A percentile compares a stretch with the other conserved stretches of the same genome.
Conservation (phyloP, 1,139 yeast genomes). For the Casaregolazyma suthepensis region DNA sequence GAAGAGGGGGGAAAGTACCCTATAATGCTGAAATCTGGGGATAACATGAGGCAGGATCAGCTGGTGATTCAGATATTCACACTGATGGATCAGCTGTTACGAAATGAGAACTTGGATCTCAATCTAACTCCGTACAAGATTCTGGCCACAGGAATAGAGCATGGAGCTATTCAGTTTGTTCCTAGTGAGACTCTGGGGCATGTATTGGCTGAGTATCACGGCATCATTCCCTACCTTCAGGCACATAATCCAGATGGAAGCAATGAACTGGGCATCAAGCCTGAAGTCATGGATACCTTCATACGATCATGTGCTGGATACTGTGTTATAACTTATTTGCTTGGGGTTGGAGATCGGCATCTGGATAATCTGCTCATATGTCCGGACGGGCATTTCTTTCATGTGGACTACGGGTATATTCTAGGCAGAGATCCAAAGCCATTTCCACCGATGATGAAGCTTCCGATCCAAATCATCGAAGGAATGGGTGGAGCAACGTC, state of each 20-base stretch:
- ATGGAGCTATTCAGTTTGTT: slow-evolving; percentile 89
- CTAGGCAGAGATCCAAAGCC: slow-evolving; percentile 97
- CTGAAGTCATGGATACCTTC: slow-evolving; percentile 83
- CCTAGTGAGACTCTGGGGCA: slow-evolving; percentile 88
- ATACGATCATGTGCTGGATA: slow-evolving; percentile 96
- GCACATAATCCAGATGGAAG: slow-evolving; percentile 55
- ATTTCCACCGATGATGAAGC: slow-evolving; percentile 95
- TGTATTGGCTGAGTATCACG: slow-evolving; percentile 64
- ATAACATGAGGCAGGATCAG: slow-evolving; percentile 94
- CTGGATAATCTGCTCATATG: slow-evolving; percentile 74
- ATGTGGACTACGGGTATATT: slow-evolving; percentile 96
- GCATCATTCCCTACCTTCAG: slow-evolving; percentile 63
- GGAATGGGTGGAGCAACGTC: slow-evolving; percentile 95
- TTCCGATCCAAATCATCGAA: slow-evolving; percentile 93
- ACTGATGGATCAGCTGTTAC: slow-evolving; percentile 82
- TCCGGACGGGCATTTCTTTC: slow-evolving; percentile 81
- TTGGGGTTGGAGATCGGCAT: slow-evolving; percentile 97
- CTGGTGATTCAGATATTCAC: slow-evolving; percentile 86
- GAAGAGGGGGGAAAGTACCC: slow-evolving; percentile 56
- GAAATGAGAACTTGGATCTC: slow-evolving; percentile 86
- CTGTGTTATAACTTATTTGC: slow-evolving; percentile 87
- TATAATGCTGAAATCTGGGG: slow-evolving; percentile 91
- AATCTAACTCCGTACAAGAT: slow-evolving; percentile 84
- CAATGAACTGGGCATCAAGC: slow-evolving; percentile 67
- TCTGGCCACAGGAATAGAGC: slow-evolving; percentile 82